phyloP scores from a whole-genome alignment of 352 stramenopile genomes.

The Globisporangium polare region DNA sequence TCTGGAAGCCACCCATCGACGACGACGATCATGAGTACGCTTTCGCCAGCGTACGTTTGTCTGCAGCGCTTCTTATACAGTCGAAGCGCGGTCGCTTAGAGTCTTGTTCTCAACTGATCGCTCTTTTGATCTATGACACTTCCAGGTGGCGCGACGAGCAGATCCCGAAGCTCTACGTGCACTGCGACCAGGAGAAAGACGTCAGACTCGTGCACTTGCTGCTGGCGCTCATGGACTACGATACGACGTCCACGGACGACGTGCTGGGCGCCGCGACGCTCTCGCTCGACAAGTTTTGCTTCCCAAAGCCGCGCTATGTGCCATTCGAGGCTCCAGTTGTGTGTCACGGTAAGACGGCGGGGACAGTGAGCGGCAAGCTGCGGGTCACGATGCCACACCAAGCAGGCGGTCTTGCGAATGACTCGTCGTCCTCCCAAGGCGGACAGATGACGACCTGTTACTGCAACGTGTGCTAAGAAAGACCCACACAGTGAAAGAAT shows the following conservation, averaged over 20 bases:
- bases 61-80: not conserved
- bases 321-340: conserved; percentile 51
- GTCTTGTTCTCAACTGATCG: not conserved
- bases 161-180: conserved; percentile 56
- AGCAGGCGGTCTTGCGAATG: conserved; percentile 16
- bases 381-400: conserved; percentile 61
- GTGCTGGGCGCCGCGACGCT: conserved; percentile 59
- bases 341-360: conserved; percentile 52
- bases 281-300: conserved; percentile 53
- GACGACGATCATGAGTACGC: conserved; percentile 54
- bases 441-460: conserved; percentile 39
- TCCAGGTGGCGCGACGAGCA: conserved; percentile 59
- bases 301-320: conserved; percentile 35
- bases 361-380: conserved; percentile 46
- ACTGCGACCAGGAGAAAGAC: conserved; percentile 47
- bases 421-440: conserved; percentile 19
- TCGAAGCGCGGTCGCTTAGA: not conserved
- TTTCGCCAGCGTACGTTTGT: conserved; percentile 46
- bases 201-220: conserved; percentile 64
- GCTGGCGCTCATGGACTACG: conserved; percentile 80
- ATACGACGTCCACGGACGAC: conserved; percentile 69
- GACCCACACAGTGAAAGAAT: not conserved
- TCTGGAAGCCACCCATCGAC: conserved; percentile 52
- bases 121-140: not conserved
- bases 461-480: conserved; percentile 43